Evolutionary conservation across 352 stramenopile genomes (phyloP).

Genomic region (Sclerospora graminicola): DNA sequence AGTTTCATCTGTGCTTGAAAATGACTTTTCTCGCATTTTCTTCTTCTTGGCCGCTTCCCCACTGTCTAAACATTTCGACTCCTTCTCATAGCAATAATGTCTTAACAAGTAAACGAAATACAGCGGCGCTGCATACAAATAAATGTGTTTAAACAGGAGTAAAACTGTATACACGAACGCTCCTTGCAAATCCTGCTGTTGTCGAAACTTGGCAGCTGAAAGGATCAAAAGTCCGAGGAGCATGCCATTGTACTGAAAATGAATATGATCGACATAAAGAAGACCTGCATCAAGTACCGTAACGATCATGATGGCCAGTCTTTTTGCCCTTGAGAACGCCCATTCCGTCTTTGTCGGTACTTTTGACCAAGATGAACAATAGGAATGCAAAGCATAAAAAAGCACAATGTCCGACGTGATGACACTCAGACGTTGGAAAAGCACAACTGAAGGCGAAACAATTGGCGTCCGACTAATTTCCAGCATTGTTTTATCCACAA

Average conservation of each 20-base stretch:
- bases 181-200: slow-evolving; percentile 78
- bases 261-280: slow-evolving; percentile 96
- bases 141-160: slow-evolving; percentile 98
- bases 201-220: slow-evolving; percentile 74
- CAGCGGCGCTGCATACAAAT: slow-evolving; percentile 90
- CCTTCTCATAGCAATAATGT: slow-evolving; percentile 81
- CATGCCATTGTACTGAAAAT: slow-evolving; percentile 99
- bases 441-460: slow-evolving; percentile 45
- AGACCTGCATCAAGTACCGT: slow-evolving; percentile 90
- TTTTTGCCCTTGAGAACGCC: slow-evolving; percentile 50
- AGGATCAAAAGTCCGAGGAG: slow-evolving; percentile 91
- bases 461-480: slow-evolving; percentile 47
- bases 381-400: slow-evolving; percentile 71
- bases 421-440: slow-evolving; percentile 92
- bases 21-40: slow-evolving; percentile 43
- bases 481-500: slow-evolving; percentile 60
- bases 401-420: slow-evolving; percentile 86
- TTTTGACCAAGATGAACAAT: slow-evolving; percentile 73
- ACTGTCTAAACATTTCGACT: slow-evolving; percentile 7
- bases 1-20: slow-evolving; percentile 60
- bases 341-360: slow-evolving; percentile 52
- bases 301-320: slow-evolving; percentile 69
- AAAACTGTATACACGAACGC: slow-evolving; percentile 88
- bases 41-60: slow-evolving; percentile 11
- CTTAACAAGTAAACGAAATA: slow-evolving; percentile 95